These are phyloP conservation scores for Niveomyces coronatus DNA, from an alignment of 2,329 filamentous ascomycete species.

Conservation along the genomic window DNA sequence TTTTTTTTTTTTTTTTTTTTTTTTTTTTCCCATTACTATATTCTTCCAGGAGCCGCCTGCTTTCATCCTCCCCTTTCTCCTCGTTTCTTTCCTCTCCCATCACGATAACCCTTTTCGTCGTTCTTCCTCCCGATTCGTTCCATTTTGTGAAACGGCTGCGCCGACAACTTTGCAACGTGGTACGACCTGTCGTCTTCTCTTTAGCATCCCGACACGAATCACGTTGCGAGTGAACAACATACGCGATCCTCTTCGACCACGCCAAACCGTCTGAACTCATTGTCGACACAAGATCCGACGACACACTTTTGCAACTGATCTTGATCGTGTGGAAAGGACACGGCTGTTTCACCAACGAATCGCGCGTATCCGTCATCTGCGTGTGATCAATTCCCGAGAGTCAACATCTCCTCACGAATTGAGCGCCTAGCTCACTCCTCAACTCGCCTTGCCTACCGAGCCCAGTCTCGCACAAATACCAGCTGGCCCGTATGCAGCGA, in stretches of 20 bases:
- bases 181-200: background rate
- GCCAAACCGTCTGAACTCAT: no score
- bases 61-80: background rate
- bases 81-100: background rate
- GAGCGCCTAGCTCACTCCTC: background rate
- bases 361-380: no score
- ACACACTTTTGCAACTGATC: no score
- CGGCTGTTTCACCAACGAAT: no score
- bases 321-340: no score
- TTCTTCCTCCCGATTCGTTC: constrained; percentile 2
- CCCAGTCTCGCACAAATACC: background rate
- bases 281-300: background rate
- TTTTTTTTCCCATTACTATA: background rate
- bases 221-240: background rate
- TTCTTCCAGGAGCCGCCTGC: no score
- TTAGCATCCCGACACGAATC: background rate
- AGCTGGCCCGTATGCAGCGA: constrained; percentile 48
- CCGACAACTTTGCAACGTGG: constrained; percentile 4
- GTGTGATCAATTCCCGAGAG: background rate
- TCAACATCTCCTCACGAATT: background rate
- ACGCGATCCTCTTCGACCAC: no score
- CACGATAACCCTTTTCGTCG: background rate
- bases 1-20: background rate
- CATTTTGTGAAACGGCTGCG: constrained; percentile 9
- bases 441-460: background rate